Evolutionary conservation across 1,284 basidiomycete genomes (phyloP).

Genomic region (Ceratobasidium sp.): DNA sequence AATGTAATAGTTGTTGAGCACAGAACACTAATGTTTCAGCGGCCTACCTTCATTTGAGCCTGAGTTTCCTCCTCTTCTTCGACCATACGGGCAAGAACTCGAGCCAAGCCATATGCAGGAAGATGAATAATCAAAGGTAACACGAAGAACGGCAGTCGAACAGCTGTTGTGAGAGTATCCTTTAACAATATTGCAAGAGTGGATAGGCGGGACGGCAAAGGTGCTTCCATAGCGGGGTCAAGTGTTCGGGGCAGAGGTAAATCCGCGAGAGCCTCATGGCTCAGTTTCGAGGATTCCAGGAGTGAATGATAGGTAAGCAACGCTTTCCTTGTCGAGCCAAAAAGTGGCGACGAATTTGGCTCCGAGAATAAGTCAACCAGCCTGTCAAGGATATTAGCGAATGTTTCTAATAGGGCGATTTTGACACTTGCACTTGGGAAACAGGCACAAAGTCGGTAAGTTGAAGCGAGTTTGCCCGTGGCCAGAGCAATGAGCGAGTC

Average conservation of each 20-base stretch:
- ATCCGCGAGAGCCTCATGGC: conserved; percentile 80
- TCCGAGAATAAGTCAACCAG: conserved; percentile 86
- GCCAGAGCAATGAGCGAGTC: conserved; percentile 90
- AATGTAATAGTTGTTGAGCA: not conserved
- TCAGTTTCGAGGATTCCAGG: conserved; percentile 80
- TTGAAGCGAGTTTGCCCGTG: conserved; percentile 72
- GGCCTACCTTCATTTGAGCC: conserved; percentile 80
- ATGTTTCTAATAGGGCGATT: conserved; percentile 42
- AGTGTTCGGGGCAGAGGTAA: conserved; percentile 79
- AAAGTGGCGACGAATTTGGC: conserved; percentile 62
- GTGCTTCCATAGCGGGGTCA: conserved; percentile 73
- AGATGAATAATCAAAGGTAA: conserved; percentile 82
- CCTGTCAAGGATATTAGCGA: conserved; percentile 53
- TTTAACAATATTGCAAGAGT: conserved; percentile 80
- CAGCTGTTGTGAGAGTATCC: conserved; percentile 72
- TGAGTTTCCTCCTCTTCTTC: conserved; percentile 91
- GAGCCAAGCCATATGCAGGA: conserved; percentile 82
- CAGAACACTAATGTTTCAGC: not conserved
- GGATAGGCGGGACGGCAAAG: conserved; percentile 80
- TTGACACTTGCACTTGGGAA: conserved; percentile 82
- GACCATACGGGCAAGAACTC: conserved; percentile 73
- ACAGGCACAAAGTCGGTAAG: conserved; percentile 81
- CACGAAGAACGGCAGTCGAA: conserved; percentile 86
- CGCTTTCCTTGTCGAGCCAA: conserved; percentile 67
- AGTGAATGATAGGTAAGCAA: conserved; percentile 87